Evolutionary conservation across 257 asterid genomes (phyloP).

Genomic region (Rubia yunnanensis): DNA sequence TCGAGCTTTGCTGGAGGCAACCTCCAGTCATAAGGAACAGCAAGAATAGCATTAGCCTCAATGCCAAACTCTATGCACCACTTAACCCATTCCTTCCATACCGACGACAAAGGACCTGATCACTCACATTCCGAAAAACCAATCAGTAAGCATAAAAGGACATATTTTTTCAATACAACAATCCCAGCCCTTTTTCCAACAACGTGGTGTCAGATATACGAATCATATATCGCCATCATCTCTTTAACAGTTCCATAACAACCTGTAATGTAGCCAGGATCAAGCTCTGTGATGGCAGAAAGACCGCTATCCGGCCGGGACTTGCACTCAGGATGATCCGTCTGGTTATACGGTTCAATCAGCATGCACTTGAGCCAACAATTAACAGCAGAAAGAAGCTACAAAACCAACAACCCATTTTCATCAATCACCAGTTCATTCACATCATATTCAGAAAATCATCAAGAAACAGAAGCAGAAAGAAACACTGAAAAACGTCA

Average conservation of each 20-base stretch:
- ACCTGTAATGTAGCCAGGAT: slow-evolving; percentile 98
- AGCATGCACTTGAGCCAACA: slow-evolving; percentile 94
- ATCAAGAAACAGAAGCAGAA: background rate
- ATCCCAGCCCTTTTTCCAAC: no score
- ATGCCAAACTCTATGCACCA: slow-evolving; percentile 99
- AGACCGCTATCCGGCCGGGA: slow-evolving; percentile 98
- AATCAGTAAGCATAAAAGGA: background rate
- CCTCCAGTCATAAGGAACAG: slow-evolving; percentile 98
- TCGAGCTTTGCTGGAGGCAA: slow-evolving; percentile 90
- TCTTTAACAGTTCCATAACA: background rate
- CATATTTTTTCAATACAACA: background rate
- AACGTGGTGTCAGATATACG: no score
- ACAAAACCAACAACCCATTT: slow-evolving; percentile 18
- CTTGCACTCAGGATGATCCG: slow-evolving; percentile 95
- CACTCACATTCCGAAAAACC: background rate
- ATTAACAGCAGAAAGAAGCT: slow-evolving; percentile 94
- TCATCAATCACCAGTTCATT: slow-evolving; percentile 4
- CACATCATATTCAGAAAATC: background rate
- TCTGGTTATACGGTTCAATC: slow-evolving; percentile 89
- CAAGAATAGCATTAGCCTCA: slow-evolving; percentile 93
- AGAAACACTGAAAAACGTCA: background rate
- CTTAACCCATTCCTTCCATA: slow-evolving; percentile 99
- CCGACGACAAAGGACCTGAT: slow-evolving; percentile 97
- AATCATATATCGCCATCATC: no score
- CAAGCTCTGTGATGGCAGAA: slow-evolving; percentile 97